Base-by-base conservation (phyloP, 2,329 filamentous ascomycete species). In the Chrysosporium queenslandicum region DNA sequence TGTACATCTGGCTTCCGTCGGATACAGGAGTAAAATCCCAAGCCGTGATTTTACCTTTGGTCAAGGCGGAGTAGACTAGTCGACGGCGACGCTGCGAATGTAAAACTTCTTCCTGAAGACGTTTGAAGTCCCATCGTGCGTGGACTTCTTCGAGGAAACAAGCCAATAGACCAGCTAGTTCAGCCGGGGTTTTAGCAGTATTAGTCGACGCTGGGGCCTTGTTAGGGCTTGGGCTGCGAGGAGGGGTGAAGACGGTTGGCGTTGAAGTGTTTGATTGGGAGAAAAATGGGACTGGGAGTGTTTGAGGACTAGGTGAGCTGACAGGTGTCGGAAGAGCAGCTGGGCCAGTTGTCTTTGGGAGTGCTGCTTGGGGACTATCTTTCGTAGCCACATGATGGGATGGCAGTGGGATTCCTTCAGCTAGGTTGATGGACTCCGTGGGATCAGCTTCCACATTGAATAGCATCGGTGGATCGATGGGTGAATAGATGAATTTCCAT, bases 401-500 rank as follows among this genome's bases (percentile, higher is more conserved):
- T n/a, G 60, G 61, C 4, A 63, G 56, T 1, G 61, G 49, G 12
- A 70, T 57, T 1, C 66, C 66, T 2, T 67, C 66, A 2, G 63
- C 68, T 43, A 94, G 72, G 67, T 94, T 91, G 58, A 77, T 72
- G n/a, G 87, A 69, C 71, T 95, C 88, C 30, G 81, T 71, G 0
- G 88, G 87, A 63, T 96, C 90, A 18, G 74, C 68, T 41, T 76
- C 74, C 5, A 96, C 75, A 69, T 96, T 86, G 75, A 82, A 96
- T 11, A 96, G 78, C 71, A 92, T 87, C 27, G 86, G 83, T 29
- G 85, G 83, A 64, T 96, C 90, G 20, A 83, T 83, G 5, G 89
- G 82, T 62, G 88, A 95, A 57, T 80, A 88, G 58, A 92, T 82
- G 68, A 89, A 95, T 74, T 96, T 96, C 87, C 87, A 96, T 43